Percentiles rank a stretch among this genome's conserved stretches.
Conservation (phyloP, 257 asterid genomes). For the Jasminum sambac region DNA sequence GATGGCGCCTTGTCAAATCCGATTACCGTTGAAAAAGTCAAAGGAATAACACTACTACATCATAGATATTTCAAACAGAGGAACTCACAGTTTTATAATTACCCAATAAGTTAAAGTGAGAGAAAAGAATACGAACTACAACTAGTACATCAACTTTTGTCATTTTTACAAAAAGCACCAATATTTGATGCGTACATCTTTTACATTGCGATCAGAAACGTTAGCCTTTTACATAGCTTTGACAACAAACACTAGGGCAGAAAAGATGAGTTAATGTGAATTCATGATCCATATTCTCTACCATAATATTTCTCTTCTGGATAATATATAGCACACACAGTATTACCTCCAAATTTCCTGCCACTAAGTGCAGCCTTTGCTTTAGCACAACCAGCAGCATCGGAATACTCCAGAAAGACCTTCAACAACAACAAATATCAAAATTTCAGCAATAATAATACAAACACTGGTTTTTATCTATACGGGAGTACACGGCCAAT, state of each 20-base stretch:
- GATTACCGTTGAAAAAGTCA: too few relatives aligned
- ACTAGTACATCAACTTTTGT: not conserved
- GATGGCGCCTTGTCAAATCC: too few relatives aligned
- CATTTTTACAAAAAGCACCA: not conserved
- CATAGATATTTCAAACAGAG: too few relatives aligned
- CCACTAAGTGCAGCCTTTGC: conserved; percentile 61
- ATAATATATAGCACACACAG: conserved; percentile 50
- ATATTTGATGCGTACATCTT: not conserved
- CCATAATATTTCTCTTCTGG: conserved; percentile 60
- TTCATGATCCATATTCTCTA: conserved; percentile 43
- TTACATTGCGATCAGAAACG: not conserved
- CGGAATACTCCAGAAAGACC: conserved; percentile 68
- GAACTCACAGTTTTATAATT: not conserved
- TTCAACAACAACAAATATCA: conserved; percentile 24
- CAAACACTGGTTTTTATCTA: not conserved
- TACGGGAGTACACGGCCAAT: not conserved
- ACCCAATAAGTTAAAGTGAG: not conserved
- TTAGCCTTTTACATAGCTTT: not conserved
- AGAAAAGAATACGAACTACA: not conserved
- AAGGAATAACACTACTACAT: too few relatives aligned
- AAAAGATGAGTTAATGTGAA: not conserved
- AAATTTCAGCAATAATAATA: not conserved
- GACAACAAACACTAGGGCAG: conserved; percentile 10
- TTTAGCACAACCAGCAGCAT: conserved; percentile 46
- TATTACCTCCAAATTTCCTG: conserved; percentile 66